Conservation (phyloP, 2,329 filamentous ascomycete species). For the Daldinia eschscholtzii region DNA sequence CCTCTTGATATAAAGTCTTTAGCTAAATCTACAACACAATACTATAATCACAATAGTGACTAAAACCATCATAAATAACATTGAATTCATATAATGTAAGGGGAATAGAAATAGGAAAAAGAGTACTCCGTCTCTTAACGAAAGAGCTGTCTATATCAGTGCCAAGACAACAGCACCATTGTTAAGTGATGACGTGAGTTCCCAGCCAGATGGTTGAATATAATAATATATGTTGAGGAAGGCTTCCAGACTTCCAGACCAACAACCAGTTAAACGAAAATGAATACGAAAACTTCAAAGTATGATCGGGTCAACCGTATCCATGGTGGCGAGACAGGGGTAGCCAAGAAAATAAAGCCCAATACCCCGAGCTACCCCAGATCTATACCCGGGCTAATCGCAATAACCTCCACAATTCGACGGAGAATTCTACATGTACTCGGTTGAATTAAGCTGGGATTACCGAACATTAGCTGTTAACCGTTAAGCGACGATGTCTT, state of each 20-base stretch:
- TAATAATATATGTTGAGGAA: neutral
- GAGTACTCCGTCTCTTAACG: neutral
- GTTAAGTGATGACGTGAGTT: neutral
- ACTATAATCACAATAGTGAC: neutral
- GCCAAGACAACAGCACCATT: neutral
- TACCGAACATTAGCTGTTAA: constrained; percentile 9
- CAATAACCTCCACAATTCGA: constrained; percentile 23
- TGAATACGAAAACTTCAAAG: neutral
- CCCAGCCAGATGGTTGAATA: neutral
- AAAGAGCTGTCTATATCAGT: neutral
- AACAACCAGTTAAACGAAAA: neutral
- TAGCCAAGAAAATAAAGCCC: constrained; percentile 3
- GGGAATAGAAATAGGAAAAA: neutral
- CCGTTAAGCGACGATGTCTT: constrained; percentile 9
- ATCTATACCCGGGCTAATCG: constrained; percentile 24
- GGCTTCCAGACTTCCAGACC: neutral
- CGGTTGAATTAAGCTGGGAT: constrained; percentile 15
- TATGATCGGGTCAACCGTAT: constrained; percentile 11
- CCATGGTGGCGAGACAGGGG: constrained; percentile 20
- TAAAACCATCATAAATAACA: neutral
- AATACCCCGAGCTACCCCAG: constrained; percentile 32
- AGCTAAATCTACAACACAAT: too few species aligned
- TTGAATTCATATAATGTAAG: neutral
- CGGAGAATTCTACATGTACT: constrained; percentile 29
- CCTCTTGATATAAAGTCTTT: neutral